Conservation (phyloP, 2,329 filamentous ascomycete species). For the Colletotrichum spaethianum region DNA sequence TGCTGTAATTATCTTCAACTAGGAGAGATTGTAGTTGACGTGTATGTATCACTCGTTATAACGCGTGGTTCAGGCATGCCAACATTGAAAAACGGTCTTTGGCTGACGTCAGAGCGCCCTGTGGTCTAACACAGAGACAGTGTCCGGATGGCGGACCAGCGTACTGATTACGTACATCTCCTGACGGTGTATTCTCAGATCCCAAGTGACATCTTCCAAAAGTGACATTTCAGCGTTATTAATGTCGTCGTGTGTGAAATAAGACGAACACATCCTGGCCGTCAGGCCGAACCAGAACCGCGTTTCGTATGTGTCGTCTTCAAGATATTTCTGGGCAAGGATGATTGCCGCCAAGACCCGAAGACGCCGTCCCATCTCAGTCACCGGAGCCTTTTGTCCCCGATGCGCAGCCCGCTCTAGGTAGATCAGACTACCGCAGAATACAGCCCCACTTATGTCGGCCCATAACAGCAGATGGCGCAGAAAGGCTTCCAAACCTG, state of each 20-base stretch:
- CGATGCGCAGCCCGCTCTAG: too few relatives aligned
- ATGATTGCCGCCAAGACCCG: neutral
- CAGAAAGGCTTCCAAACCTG: neutral
- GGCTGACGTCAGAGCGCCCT: too few relatives aligned
- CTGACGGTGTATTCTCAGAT: neutral
- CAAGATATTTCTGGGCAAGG: slow-evolving; percentile 6
- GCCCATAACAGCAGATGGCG: slow-evolving; percentile 1
- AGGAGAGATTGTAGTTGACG: too few relatives aligned
- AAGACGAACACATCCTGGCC: neutral
- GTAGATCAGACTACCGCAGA: slow-evolving; percentile 2
- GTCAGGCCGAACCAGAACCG: neutral
- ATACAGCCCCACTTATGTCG: neutral
- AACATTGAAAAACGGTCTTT: neutral
- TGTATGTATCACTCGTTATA: too few relatives aligned
- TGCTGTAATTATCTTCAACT: too few relatives aligned
- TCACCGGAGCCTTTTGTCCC: too few relatives aligned
- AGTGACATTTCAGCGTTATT: neutral
- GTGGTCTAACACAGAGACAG: too few relatives aligned
- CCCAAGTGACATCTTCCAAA: neutral
- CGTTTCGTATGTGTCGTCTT: slow-evolving; percentile 8
- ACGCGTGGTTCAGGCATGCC: too few relatives aligned
- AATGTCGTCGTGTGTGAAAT: slow-evolving; percentile 3
- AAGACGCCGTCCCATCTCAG: too few relatives aligned
- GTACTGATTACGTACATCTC: neutral
- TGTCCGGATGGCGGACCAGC: neutral